Conservation (phyloP, 2,329 filamentous ascomycete species). For the Fusarium devonianum region DNA sequence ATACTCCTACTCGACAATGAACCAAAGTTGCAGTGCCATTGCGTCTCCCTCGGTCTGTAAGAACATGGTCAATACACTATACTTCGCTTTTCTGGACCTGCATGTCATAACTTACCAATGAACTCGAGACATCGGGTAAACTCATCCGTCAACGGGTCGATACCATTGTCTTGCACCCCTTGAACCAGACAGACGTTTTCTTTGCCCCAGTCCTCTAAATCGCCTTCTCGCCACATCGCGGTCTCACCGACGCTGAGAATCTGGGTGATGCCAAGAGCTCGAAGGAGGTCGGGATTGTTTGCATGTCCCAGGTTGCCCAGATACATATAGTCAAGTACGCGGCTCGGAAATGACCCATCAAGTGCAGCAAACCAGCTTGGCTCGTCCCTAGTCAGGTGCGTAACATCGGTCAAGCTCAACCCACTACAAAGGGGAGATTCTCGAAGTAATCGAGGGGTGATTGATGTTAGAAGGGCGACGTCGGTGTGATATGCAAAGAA, state of each 20-base stretch:
- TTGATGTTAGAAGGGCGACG: constrained; percentile 78
- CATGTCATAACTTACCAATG: constrained; percentile 73
- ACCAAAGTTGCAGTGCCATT: constrained; percentile 88
- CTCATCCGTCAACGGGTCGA: constrained; percentile 87
- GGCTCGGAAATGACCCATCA: constrained; percentile 89
- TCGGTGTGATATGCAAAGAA: constrained; percentile 97
- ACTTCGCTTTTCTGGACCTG: not conserved
- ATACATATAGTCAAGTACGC: constrained; percentile 93
- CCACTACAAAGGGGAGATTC: constrained; percentile 67
- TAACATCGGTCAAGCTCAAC: constrained; percentile 61
- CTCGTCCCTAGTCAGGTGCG: constrained; percentile 61
- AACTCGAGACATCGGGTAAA: constrained; percentile 88
- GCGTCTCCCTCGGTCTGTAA: constrained; percentile 75
- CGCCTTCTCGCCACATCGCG: constrained; percentile 78
- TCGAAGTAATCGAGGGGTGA: constrained; percentile 77
- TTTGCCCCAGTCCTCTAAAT: constrained; percentile 74
- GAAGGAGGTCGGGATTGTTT: constrained; percentile 87
- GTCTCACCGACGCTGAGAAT: constrained; percentile 93
- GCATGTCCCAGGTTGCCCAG: constrained; percentile 92
- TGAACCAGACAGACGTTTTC: constrained; percentile 84
- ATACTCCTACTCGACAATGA: constrained; percentile 95
- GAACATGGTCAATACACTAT: constrained; percentile 10
- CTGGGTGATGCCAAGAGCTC: constrained; percentile 81
- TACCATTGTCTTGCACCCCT: constrained; percentile 94
- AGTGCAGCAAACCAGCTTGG: constrained; percentile 83